phyloP scores from a whole-genome alignment of 306 rosid genomes.

The Vachellia collinsii region DNA sequence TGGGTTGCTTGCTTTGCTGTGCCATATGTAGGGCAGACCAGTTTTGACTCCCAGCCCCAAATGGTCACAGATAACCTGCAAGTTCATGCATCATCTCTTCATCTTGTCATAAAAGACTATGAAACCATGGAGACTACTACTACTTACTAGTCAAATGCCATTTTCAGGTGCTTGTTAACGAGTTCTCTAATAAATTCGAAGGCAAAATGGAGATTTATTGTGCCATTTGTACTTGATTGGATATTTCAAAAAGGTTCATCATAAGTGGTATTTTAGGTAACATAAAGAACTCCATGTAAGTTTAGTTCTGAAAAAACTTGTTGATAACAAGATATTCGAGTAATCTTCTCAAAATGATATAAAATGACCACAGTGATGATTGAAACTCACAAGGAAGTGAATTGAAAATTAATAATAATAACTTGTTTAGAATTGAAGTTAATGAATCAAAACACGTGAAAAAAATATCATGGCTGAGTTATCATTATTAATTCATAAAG shows the following conservation, averaged over 20 bases:
- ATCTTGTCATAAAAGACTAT: background rate
- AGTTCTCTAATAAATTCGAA: background rate
- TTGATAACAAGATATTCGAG: conserved; percentile 1
- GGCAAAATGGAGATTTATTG: background rate
- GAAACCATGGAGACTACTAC: background rate
- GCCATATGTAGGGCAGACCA: conserved; percentile 93
- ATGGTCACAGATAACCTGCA: conserved; percentile 85
- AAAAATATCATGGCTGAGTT: background rate
- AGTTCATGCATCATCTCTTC: conserved; percentile 23
- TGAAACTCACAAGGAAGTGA: background rate
- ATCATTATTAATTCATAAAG: background rate
- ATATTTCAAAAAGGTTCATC: background rate
- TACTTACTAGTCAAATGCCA: background rate
- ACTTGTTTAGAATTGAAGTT: background rate
- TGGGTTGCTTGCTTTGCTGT: conserved; percentile 98
- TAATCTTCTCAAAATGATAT: background rate
- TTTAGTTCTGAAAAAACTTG: background rate
- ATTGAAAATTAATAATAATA: background rate
- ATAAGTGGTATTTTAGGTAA: background rate
- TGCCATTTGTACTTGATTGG: background rate
- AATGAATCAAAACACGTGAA: background rate
- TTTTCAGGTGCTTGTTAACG: background rate
- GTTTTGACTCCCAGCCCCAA: conserved; percentile 82
- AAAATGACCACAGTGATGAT: background rate
- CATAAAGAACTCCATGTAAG: background rate